phyloP scores from a whole-genome alignment of 2,329 filamentous ascomycete species.

The Neofusicoccum umdonicola region DNA sequence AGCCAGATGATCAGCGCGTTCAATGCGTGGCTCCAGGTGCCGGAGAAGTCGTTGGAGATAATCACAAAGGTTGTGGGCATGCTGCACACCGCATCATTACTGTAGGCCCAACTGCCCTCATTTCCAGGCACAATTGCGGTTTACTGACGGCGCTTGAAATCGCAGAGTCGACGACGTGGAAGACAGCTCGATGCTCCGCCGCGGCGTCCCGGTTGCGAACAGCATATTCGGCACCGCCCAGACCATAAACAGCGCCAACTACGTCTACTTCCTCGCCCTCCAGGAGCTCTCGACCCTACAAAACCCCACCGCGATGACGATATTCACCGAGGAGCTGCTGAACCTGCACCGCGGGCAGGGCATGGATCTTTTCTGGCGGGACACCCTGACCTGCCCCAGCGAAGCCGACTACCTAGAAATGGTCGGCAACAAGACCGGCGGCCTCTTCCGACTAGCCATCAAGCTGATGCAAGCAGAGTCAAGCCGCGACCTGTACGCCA shows the following conservation, averaged over 20 bases:
- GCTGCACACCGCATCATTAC: conserved; percentile 79
- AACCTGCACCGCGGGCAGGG: conserved; percentile 85
- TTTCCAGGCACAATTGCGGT: neutral
- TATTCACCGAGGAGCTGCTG: conserved; percentile 78
- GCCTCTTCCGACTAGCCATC: conserved; percentile 78
- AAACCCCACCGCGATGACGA: conserved; percentile 63
- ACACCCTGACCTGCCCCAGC: conserved; percentile 77
- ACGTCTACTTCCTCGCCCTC: conserved; percentile 79
- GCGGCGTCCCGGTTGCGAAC: conserved; percentile 79
- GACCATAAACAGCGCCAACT: conserved; percentile 88
- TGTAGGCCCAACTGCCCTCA: conserved; percentile 40
- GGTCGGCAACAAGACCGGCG: conserved; percentile 88
- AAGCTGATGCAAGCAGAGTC: conserved; percentile 84
- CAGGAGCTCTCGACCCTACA: conserved; percentile 70
- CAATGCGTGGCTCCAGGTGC: conserved; percentile 76
- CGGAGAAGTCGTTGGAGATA: conserved; percentile 64
- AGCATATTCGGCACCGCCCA: conserved; percentile 81
- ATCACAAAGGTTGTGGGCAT: conserved; percentile 80
- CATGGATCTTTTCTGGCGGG: conserved; percentile 89
- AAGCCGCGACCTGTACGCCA: conserved; percentile 42
- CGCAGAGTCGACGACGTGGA: conserved; percentile 76
- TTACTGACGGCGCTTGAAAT: conserved; percentile 15
- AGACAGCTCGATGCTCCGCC: conserved; percentile 72
- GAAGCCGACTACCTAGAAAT: conserved; percentile 93
- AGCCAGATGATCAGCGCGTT: conserved; percentile 77